These are phyloP conservation scores for Ascochyta pisi DNA, from an alignment of 2,329 filamentous ascomycete species.

Conservation along the genomic window DNA sequence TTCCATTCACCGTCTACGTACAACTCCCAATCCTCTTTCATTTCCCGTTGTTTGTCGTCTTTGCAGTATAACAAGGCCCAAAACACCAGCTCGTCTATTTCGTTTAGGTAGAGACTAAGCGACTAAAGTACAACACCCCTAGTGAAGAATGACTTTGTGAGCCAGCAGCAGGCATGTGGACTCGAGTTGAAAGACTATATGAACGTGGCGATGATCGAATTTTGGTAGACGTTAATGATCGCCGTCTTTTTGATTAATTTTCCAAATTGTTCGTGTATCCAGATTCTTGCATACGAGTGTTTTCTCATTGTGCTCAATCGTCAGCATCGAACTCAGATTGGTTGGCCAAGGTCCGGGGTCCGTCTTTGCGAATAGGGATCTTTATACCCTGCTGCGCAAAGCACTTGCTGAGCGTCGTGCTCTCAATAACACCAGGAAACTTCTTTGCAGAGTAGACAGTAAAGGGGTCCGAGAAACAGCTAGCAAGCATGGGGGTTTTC, in stretches of 20 bases:
- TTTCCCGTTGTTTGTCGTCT: background rate
- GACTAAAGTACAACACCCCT: background rate
- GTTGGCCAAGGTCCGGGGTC: constrained; percentile 57
- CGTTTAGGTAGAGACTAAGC: background rate
- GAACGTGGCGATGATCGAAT: background rate
- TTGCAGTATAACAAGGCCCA: background rate
- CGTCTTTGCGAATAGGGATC: constrained; percentile 93
- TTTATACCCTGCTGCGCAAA: constrained; percentile 96
- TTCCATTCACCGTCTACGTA: constrained; percentile 1
- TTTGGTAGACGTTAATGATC: too few relatives aligned
- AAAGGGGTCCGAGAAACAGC: constrained; percentile 86
- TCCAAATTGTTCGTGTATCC: background rate
- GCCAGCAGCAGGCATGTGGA: background rate
- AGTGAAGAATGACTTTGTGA: background rate
- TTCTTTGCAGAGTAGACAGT: constrained; percentile 97
- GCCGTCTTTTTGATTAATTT: too few relatives aligned
- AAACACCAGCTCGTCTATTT: constrained; percentile 1
- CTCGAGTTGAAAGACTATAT: background rate
- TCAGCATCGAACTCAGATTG: constrained; percentile 55
- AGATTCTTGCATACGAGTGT: background rate
- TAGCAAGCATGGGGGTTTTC: constrained; percentile 81
- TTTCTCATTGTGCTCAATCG: constrained; percentile 26
- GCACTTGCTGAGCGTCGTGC: constrained; percentile 86
- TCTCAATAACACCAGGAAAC: constrained; percentile 96
- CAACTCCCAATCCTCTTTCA: background rate